Conservation (phyloP, 75 land plant genomes). For the Pinus taeda region DNA sequence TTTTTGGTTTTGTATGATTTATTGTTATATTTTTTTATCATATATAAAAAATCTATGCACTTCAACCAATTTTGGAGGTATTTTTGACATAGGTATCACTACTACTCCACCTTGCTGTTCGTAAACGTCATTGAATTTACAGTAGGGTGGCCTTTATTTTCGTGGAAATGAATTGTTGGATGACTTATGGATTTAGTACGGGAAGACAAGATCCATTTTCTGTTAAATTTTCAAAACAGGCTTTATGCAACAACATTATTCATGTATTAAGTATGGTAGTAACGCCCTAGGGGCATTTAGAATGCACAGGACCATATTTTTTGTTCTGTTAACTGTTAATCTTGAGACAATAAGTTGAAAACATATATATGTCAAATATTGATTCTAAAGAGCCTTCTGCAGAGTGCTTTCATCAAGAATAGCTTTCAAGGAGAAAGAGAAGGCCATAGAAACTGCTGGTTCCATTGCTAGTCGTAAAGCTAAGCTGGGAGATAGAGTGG, state of each 20-base stretch:
- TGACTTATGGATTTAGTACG: background rate
- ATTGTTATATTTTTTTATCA: too few relatives aligned
- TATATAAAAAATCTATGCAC: too few relatives aligned
- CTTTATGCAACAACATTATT: background rate
- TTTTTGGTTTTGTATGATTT: too few relatives aligned
- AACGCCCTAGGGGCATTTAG: background rate
- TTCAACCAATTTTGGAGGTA: too few relatives aligned
- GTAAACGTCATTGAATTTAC: too few relatives aligned
- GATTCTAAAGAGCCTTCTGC: background rate
- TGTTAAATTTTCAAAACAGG: background rate
- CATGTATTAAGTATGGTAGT: background rate
- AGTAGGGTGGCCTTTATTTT: too few relatives aligned
- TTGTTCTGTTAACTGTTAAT: too few relatives aligned
- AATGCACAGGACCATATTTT: background rate
- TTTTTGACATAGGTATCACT: too few relatives aligned
- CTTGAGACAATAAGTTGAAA: background rate
- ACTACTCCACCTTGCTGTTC: too few relatives aligned
- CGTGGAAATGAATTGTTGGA: background rate
- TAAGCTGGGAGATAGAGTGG: constrained; percentile 66
- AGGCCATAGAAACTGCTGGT: constrained; percentile 54
- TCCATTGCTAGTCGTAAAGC: constrained; percentile 60
- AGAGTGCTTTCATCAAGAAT: constrained; percentile 72
- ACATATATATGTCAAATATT: background rate
- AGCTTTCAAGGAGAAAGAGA: constrained; percentile 78
- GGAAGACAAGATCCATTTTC: background rate